These are phyloP conservation scores for Amanita muscaria DNA, from an alignment of 768 basidiomycete genomes.

Conservation along the genomic window DNA sequence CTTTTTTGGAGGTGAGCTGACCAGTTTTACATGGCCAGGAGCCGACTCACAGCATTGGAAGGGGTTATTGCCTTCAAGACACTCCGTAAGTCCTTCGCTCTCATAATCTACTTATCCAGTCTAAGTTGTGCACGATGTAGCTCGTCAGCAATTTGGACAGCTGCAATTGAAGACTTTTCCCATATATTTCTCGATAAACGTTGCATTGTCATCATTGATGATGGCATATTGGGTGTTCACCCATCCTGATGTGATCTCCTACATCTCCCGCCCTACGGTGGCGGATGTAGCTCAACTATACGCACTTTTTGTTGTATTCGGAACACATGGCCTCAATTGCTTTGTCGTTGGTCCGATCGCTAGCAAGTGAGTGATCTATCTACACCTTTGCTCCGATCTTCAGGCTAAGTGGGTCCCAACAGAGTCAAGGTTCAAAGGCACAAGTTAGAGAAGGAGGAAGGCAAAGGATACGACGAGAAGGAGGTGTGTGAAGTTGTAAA, in stretches of 20 bases:
- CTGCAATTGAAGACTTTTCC: slow-evolving; percentile 73
- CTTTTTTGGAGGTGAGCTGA: slow-evolving; percentile 52
- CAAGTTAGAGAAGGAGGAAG: slow-evolving; percentile 65
- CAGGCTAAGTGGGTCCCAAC: background rate
- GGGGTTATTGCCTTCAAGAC: slow-evolving; percentile 54
- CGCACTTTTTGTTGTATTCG: slow-evolving; percentile 36
- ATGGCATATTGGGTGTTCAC: slow-evolving; percentile 48
- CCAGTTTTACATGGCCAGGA: background rate
- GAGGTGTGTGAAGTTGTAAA: slow-evolving; percentile 35
- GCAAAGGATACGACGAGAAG: slow-evolving; percentile 54
- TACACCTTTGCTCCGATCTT: no score
- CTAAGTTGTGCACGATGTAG: slow-evolving; percentile 22
- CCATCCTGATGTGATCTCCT: slow-evolving; percentile 45
- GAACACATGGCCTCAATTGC: slow-evolving; percentile 51
- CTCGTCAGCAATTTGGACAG: slow-evolving; percentile 62
- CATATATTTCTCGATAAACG: slow-evolving; percentile 59
- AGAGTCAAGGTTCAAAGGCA: slow-evolving; percentile 76
- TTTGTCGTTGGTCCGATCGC: slow-evolving; percentile 66
- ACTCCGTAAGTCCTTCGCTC: slow-evolving; percentile 36
- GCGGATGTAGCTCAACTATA: slow-evolving; percentile 64
- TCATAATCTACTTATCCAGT: background rate
- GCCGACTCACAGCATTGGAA: slow-evolving; percentile 14
- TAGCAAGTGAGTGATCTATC: slow-evolving; percentile 40
- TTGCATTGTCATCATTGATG: slow-evolving; percentile 44
- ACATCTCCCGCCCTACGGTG: slow-evolving; percentile 36